Evolutionary conservation across 2,329 filamentous ascomycete species (phyloP).

Genomic region (Fusarium sp.): DNA sequence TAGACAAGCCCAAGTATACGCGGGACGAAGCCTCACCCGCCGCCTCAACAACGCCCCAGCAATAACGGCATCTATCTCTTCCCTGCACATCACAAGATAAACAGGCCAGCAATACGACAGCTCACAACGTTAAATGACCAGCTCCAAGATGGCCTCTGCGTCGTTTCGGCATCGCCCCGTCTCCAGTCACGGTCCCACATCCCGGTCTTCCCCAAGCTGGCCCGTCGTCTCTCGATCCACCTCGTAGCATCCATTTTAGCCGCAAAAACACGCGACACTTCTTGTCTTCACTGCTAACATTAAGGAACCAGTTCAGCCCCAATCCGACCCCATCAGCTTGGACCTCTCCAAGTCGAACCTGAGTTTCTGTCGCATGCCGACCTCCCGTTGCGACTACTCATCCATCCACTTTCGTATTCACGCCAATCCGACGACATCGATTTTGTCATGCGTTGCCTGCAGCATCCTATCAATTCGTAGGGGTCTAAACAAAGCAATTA

Average conservation of each 20-base stretch:
- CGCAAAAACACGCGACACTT: constrained; percentile 51
- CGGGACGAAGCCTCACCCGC: constrained; percentile 18
- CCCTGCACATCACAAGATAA: constrained; percentile 21
- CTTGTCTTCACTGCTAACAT: constrained; percentile 43
- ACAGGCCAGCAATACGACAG: constrained; percentile 22
- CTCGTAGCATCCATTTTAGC: constrained; percentile 44
- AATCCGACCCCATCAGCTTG: constrained; percentile 38
- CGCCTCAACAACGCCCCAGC: constrained; percentile 26
- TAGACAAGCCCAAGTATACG: constrained; percentile 11
- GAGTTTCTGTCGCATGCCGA: constrained; percentile 19
- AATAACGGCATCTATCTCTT: constrained; percentile 13
- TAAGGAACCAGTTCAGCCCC: constrained; percentile 39
- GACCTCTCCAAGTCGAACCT: constrained; percentile 11
- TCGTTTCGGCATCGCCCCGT: constrained; percentile 38
- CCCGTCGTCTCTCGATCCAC: constrained; percentile 47
- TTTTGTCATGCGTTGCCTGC: constrained; percentile 45
- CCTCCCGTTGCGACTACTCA: constrained; percentile 17
- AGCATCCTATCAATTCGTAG: constrained; percentile 39
- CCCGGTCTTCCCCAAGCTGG: constrained; percentile 46
- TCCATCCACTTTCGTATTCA: constrained; percentile 1
- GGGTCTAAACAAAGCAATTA: constrained; percentile 44
- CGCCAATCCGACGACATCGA: constrained; percentile 21
- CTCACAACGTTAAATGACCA: constrained; percentile 37
- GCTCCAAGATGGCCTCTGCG: constrained; percentile 30
- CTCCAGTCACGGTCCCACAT: constrained; percentile 48